Base-by-base conservation (phyloP, 768 basidiomycete species). In the Pleurotus giganteus region DNA sequence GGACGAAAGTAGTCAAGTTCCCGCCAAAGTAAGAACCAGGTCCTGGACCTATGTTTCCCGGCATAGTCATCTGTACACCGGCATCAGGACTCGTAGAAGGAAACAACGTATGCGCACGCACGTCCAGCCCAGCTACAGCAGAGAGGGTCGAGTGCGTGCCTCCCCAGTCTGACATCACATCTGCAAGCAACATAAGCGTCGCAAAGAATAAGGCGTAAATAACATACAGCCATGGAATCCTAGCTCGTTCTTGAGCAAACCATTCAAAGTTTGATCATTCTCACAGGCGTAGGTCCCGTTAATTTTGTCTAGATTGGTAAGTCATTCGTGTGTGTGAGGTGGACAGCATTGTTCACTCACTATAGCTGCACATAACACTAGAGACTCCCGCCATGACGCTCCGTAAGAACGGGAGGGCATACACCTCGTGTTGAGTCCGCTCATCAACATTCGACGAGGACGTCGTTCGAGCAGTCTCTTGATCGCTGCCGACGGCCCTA, bases 241-340 rank as follows among this genome's bases (percentile, higher is more conserved):
- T 49, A 78, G 80, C 68, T 91, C 86, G 39, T 75, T 70, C 71
- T 91, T 91, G 56, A 91, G 72, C 17, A 92, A 75, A 54, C 83
- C 80, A 66, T 90, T 90, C 65, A 89, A 62, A 43, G 82, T 74
- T 57, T 82, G 82, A 67, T 84, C 77, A 61, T 89, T 88, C 64
- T 90, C 83, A 67, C 88, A 91, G 0, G 89, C 86, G 58, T 83
- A 90, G 0, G 85, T 86, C 31, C 80, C 80, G 59, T 89, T 88
- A 56, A 88, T 65, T 39, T 82, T 65, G 64, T 88, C 85, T 88
- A 57, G 13, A 23, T 15, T n/a, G 56, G 47, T 3, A 34, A 47
- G 23, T 3, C 34, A 11, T 28, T 13, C 9, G 19, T 36, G n/a
- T 11, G 12, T 17, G 9, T 7, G 7, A 7, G 19, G 12, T 17